A percentile compares a stretch with the other conserved stretches of the same genome.
Evolutionary conservation across 2,329 filamentous ascomycete genomes (phyloP).

Genomic region (Pyrenochaeta sp.): DNA sequence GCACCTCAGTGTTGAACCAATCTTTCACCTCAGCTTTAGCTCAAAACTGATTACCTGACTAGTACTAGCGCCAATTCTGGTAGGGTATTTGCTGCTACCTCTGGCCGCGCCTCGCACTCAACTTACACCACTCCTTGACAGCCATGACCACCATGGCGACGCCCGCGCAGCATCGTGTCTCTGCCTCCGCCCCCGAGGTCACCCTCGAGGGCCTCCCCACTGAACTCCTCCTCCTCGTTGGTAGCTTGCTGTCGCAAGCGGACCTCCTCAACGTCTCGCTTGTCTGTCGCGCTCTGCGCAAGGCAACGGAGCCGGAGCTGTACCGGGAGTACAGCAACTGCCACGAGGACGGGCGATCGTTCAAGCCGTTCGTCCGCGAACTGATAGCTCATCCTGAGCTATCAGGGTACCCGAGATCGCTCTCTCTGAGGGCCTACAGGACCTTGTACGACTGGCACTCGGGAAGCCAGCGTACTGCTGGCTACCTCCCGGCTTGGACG

Average conservation of each 20-base stretch:
- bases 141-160: too few relatives aligned
- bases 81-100: too few relatives aligned
- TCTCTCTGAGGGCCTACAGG: background rate
- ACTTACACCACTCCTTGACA: too few relatives aligned
- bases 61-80: too few relatives aligned
- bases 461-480: background rate
- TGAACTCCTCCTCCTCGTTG: conserved; percentile 15
- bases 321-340: conserved; percentile 8
- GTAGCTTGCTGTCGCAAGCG: conserved; percentile 7
- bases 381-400: conserved; percentile 4
- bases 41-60: too few relatives aligned
- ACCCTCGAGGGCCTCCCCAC: too few relatives aligned
- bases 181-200: too few relatives aligned
- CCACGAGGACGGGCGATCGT: background rate
- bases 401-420: background rate
- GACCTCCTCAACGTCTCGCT: conserved; percentile 18
- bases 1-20: too few relatives aligned
- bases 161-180: too few relatives aligned
- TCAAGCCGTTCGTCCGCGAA: conserved; percentile 3
- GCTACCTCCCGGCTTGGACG: background rate
- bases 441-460: background rate
- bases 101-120: too few relatives aligned
- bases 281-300: conserved; percentile 5
- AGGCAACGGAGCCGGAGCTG: conserved; percentile 11
- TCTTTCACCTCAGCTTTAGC: too few relatives aligned